Evolutionary conservation across 2,329 filamentous ascomycete genomes (phyloP).

Genomic region (Diaporthe citrichinensis): DNA sequence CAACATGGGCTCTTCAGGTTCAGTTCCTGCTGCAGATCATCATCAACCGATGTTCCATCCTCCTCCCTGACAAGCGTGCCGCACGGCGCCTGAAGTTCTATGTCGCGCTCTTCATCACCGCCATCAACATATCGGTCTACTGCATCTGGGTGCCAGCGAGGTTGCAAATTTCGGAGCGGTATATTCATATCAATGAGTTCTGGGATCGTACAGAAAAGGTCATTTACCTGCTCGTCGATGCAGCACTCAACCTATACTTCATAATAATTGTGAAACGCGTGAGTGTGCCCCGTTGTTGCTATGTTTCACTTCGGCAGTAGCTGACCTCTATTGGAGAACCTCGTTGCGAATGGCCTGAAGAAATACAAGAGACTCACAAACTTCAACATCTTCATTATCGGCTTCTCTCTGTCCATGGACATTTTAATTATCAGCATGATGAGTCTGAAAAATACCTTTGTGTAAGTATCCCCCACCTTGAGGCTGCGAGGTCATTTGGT

Average conservation of each 20-base stretch:
- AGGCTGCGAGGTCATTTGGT: neutral
- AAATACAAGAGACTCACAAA: constrained; percentile 60
- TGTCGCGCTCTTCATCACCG: constrained; percentile 60
- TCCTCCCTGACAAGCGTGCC: constrained; percentile 57
- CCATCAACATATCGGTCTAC: constrained; percentile 67
- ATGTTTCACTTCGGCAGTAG: neutral
- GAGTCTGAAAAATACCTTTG: constrained; percentile 59
- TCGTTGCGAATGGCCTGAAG: constrained; percentile 50
- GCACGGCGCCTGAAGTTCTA: constrained; percentile 43
- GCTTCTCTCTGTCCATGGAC: constrained; percentile 61
- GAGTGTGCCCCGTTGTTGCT: neutral
- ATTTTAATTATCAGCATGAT: constrained; percentile 58
- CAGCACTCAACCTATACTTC: constrained; percentile 64
- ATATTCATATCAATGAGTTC: constrained; percentile 60
- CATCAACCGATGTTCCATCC: constrained; percentile 64
- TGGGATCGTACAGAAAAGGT: constrained; percentile 69
- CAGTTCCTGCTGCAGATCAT: constrained; percentile 51
- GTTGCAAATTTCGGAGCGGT: constrained; percentile 57
- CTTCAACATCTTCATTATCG: constrained; percentile 62
- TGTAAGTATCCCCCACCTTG: constrained; percentile 41
- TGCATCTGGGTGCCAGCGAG: constrained; percentile 68
- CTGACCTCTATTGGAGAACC: neutral
- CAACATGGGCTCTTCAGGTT: constrained; percentile 32
- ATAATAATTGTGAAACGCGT: constrained; percentile 40
- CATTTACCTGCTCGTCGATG: constrained; percentile 65